A percentile compares a stretch with the other conserved stretches of the same genome.
phyloP scores from a whole-genome alignment of 2,329 filamentous ascomycete species.

The Aspergillus luchuensis region DNA sequence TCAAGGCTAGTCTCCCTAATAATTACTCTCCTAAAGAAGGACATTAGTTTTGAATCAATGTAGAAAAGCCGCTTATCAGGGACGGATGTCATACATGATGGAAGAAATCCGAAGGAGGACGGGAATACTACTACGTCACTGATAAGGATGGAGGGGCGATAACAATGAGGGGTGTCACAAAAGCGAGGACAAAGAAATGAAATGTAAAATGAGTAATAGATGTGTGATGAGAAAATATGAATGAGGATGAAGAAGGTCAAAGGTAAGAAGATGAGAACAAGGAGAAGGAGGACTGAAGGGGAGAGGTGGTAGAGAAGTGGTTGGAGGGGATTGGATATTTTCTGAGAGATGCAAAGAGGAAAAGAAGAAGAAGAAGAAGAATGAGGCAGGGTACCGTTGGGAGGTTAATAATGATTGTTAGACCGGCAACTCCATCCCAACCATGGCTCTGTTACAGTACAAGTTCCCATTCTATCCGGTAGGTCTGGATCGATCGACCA shows the following conservation, averaged over 20 bases:
- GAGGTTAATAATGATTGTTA: conserved; percentile 7
- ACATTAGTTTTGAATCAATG: conserved; percentile 14
- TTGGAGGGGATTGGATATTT: not conserved
- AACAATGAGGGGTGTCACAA: not conserved
- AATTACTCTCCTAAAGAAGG: conserved; percentile 71
- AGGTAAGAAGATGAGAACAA: not conserved
- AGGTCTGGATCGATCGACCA: conserved; percentile 4
- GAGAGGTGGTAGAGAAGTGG: not conserved
- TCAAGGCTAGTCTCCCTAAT: conserved; percentile 71
- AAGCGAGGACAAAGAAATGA: no score
- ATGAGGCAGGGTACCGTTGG: not conserved
- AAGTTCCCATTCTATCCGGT: conserved; percentile 14
- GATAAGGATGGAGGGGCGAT: conserved; percentile 4
- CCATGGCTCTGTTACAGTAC: conserved; percentile 33
- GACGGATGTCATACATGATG: conserved; percentile 28
- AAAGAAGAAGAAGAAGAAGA: not conserved
- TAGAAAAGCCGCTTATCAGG: not conserved
- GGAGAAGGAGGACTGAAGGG: not conserved
- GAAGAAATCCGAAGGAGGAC: not conserved
- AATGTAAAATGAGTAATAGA: no score
- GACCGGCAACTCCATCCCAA: conserved; percentile 12
- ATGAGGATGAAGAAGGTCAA: conserved; percentile 4
- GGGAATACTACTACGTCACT: conserved; percentile 30
- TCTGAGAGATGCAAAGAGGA: not conserved
- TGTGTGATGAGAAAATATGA: no score